Conservation (phyloP, 1,284 basidiomycete species). For the Bothia castanella region DNA sequence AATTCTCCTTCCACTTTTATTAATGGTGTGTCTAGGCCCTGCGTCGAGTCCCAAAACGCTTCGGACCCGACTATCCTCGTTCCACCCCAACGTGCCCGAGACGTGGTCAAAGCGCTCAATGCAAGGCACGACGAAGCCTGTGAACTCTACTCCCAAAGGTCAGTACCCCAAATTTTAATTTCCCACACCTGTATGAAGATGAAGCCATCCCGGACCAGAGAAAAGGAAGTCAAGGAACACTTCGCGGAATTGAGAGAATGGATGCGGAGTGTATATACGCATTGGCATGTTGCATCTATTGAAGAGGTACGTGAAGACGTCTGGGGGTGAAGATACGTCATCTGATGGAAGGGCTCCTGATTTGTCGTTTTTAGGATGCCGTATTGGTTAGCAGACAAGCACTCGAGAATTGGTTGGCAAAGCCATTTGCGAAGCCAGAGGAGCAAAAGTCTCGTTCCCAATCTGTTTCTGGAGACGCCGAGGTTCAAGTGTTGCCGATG, state of each 20-base stretch:
- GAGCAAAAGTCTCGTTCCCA: constrained; percentile 23
- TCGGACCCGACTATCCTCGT: constrained; percentile 24
- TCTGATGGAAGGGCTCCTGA: constrained; percentile 10
- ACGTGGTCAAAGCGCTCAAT: constrained; percentile 57
- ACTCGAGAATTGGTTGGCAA: constrained; percentile 59
- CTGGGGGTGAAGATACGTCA: constrained; percentile 8
- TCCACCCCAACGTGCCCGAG: constrained; percentile 52
- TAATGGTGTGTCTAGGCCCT: constrained; percentile 20
- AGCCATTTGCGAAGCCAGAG: constrained; percentile 30
- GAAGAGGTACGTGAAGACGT: constrained; percentile 42
- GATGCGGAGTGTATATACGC: constrained; percentile 58
- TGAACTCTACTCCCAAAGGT: constrained; percentile 50
- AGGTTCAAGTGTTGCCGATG: constrained; percentile 19
- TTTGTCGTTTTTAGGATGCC: constrained; percentile 40
- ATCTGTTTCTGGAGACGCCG: constrained; percentile 13
- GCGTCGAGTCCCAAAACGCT: constrained; percentile 5
- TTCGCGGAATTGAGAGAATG: constrained; percentile 51
- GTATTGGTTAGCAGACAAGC: constrained; percentile 57
- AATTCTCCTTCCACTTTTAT: constrained; percentile 14
- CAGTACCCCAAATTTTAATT: constrained; percentile 25
- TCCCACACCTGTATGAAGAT: constrained; percentile 20
- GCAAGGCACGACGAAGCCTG: constrained; percentile 49
- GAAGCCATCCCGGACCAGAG: constrained; percentile 34
- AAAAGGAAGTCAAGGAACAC: constrained; percentile 37
- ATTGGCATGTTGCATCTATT: constrained; percentile 52